phyloP scores from a whole-genome alignment of 257 asterid species.

The Primulina eburnea region DNA sequence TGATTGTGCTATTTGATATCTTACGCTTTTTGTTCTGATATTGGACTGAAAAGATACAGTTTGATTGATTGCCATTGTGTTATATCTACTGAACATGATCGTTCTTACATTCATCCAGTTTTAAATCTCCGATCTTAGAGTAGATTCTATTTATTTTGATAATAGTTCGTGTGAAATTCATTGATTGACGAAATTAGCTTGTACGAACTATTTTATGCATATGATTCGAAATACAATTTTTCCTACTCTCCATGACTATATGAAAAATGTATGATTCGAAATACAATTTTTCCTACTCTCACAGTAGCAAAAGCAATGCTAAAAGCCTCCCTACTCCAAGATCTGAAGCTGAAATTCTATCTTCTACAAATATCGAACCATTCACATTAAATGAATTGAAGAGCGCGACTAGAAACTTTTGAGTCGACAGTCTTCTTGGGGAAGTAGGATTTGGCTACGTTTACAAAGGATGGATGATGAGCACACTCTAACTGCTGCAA shows the following conservation, averaged over 20 bases:
- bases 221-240: not conserved
- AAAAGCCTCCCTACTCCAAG: constrained; percentile 1
- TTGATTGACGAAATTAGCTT: no score
- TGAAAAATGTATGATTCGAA: not conserved
- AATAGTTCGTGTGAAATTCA: no score
- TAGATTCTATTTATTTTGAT: no score
- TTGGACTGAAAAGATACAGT: no score
- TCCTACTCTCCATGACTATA: not conserved
- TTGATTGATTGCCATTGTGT: no score
- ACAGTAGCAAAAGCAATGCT: not conserved
- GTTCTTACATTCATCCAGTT: no score
- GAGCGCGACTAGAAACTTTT: constrained; percentile 21
- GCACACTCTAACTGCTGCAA: constrained; percentile 25
- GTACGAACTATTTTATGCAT: not conserved
- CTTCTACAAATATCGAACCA: not conserved
- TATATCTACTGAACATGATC: no score
- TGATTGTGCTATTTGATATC: no score
- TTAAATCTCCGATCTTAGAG: no score
- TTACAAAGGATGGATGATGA: constrained; percentile 32
- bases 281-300: not conserved
- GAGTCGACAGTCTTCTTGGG: constrained; percentile 10
- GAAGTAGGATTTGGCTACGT: constrained; percentile 25
- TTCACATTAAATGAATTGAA: constrained; percentile 17
- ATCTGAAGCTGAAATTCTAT: constrained; percentile 12
- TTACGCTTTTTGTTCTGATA: no score